Base-by-base conservation (phyloP, 2,329 filamentous ascomycete genomes). In the Penicillium sp. region DNA sequence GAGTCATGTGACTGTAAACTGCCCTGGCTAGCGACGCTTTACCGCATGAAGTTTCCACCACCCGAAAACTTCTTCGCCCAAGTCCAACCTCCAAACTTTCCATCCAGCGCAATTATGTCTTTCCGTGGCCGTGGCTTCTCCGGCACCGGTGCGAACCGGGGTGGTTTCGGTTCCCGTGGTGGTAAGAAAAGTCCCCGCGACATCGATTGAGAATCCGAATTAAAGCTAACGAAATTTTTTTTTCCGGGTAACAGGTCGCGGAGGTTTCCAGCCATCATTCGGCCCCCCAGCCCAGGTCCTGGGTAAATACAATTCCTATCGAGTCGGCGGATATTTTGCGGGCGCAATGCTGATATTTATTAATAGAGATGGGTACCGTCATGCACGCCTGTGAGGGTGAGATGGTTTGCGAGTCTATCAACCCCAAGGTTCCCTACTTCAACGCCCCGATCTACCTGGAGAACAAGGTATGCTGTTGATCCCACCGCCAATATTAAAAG, bases 371-470 rank as follows among this genome's bases (percentile, higher is more conserved):
- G 89, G 95, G 95, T 77, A 86, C 86, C 65, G 96, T 98, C 79
- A 79, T 97, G 75, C 95, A 99, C 81, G 88, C 92, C 57, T 93
- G 90, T 80, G 95, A 99, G 79, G 93, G 93, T 76, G 95, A 99
- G 79, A 95, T 99, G 84, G 89, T 99, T 68, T 97, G 93, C 89
- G 88, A 92, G 78, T 96, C 90, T 67, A 89, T 90, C 78, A 98
- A 97, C 83, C 82, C 89, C 69, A 98, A 98, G 81, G 89, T 99
- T 64, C 95, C 95, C 61, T 96, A 96, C 82, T 99, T 99, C 88
- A 98, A 97, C 82, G 95, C 95, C 60, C 92, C 92, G 67, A 96
- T 99, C 77, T 99, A 95, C 81, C 89, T 98, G 71, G 93, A 98
- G 84, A 99, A 98, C 84, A 99, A 98, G 84, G 90, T 89, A 72